phyloP scores from a whole-genome alignment of 139 green algal genomes.

The Chlorella vulgaris region DNA sequence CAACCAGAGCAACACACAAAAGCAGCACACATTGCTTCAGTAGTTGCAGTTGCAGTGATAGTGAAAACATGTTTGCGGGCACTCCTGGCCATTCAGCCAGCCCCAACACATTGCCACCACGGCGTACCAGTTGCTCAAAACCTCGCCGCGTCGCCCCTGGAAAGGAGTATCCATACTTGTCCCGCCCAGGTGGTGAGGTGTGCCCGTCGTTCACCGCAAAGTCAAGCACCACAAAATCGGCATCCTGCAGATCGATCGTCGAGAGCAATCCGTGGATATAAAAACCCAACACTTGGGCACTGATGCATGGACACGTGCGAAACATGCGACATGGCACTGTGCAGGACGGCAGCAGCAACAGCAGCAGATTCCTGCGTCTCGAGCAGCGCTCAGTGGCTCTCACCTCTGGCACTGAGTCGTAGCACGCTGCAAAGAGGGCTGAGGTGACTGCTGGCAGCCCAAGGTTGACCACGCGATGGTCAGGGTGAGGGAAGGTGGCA shows the following conservation, averaged over 20 bases:
- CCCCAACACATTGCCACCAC: no score
- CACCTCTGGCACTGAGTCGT: slow-evolving; percentile 26
- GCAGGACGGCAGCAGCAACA: neutral
- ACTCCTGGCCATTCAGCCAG: no score
- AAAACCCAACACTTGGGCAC: no score
- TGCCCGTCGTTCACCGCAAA: slow-evolving; percentile 34
- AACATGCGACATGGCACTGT: no score
- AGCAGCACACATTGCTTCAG: neutral
- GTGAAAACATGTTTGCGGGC: no score
- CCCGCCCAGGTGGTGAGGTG: neutral
- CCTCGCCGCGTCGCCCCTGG: neutral
- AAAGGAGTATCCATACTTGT: slow-evolving; percentile 29
- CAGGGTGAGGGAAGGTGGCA: slow-evolving; percentile 26
- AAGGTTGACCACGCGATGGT: slow-evolving; percentile 17
- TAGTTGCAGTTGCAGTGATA: no score
- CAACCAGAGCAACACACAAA: neutral
- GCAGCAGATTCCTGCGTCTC: neutral
- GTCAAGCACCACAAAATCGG: slow-evolving; percentile 8
- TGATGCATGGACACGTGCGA: no score
- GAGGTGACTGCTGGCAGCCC: slow-evolving; percentile 23
- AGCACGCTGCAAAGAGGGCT: slow-evolving; percentile 31
- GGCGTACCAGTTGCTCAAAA: slow-evolving; percentile 35
- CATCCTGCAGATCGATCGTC: neutral
- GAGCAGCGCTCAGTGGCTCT: no score
- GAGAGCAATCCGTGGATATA: neutral